Base-by-base conservation (phyloP, 345 rosid species). In the Brassica carinata region DNA sequence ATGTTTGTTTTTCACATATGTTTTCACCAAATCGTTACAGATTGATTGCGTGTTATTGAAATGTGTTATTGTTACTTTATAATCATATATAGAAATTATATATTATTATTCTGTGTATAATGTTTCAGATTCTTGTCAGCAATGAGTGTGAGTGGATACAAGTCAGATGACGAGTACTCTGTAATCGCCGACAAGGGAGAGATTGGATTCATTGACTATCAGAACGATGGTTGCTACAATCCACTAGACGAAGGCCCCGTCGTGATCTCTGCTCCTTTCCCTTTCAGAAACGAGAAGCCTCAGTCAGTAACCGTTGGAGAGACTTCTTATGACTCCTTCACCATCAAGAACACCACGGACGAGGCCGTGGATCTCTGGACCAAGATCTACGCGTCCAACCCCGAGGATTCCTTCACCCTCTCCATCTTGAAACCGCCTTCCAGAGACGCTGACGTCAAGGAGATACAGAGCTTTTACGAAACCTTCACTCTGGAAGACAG, bases 131-230 rank as follows among this genome's bases (percentile, higher is more conserved):
- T 66, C 3, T 61, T 19, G 10, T 67, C 64, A 73, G 71, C 57
- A 64, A 91, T 92, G 96, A 84, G 87, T 77, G 75, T 88, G 10
- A 8, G 70, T 65, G 87, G 86, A 51, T 83, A 83, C 55, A 86
- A 81, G 53, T 90, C 85, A 61, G 98, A 88, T 69, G 98, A 85
- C 14, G 94, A 90, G 23, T 88, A 68, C 67, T 90, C 92, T 19
- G 94, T 87, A 17, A 91, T 92, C 58, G 91, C 85, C 8, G 96
- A 90, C 29, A 93, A 89, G 76, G 95, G 94, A 51, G 94, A 93
- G 71, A 85, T 95, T 18, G 87, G 85, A 3, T 95, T 86, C 65
- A 88, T 91, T 23, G 98, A 95, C 80, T 91, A 83, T 57, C 89
- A 89, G 75, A 83, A 90, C 10, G 91, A 89, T 64, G 83, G 87